These are phyloP conservation scores for Cladosporium sphaerospermum DNA, from an alignment of 2,329 filamentous ascomycete species.

Conservation along the genomic window DNA sequence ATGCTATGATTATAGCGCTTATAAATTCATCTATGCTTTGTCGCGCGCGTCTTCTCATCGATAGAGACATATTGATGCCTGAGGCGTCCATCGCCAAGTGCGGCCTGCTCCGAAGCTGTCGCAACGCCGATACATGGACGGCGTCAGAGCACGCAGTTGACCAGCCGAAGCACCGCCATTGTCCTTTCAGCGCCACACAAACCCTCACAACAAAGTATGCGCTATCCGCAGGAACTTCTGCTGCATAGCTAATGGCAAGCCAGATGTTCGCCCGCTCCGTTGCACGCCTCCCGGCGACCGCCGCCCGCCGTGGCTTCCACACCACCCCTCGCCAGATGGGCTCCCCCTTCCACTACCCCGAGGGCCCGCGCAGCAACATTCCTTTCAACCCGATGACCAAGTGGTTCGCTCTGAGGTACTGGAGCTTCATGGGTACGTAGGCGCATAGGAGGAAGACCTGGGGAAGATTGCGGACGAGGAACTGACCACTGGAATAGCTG, in stretches of 20 bases:
- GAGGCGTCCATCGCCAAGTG: background rate
- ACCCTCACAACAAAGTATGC: constrained; percentile 10
- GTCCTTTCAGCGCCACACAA: constrained; percentile 2
- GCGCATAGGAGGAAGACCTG: constrained; percentile 7
- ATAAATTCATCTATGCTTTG: background rate
- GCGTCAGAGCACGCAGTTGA: constrained; percentile 1
- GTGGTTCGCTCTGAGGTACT: constrained; percentile 79
- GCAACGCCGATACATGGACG: background rate
- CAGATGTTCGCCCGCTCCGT: constrained; percentile 32
- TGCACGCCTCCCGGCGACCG: constrained; percentile 53
- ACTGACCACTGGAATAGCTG: constrained; percentile 43
- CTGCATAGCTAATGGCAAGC: constrained; percentile 1
- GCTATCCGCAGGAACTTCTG: background rate
- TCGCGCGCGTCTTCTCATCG: background rate
- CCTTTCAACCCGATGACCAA: constrained; percentile 94
- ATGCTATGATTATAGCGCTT: too few species aligned
- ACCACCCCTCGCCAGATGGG: constrained; percentile 77
- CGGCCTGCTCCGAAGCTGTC: constrained; percentile 9
- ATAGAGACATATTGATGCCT: background rate
- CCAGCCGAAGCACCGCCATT: constrained; percentile 9
- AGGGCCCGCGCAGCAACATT: constrained; percentile 89
- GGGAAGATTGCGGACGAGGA: constrained; percentile 1
- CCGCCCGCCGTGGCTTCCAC: constrained; percentile 89
- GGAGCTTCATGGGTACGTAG: constrained; percentile 64
- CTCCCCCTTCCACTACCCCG: constrained; percentile 96